These are phyloP conservation scores for Oropetium thomaeum DNA, from an alignment of 176 grass and related monocot species.

Conservation along the genomic window DNA sequence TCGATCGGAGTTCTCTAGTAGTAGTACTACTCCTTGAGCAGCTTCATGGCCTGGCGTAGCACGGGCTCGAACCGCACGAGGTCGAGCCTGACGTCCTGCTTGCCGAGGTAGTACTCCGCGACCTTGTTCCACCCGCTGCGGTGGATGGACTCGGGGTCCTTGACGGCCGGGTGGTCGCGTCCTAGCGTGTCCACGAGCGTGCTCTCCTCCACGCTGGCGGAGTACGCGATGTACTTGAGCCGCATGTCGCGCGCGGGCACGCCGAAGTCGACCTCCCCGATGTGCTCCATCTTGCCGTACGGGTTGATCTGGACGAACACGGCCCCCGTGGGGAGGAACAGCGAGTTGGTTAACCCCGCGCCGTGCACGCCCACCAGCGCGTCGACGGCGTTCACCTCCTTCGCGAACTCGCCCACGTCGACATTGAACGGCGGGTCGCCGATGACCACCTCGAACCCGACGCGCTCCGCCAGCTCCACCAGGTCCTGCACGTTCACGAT, in stretches of 20 bases:
- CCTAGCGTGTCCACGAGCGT: constrained; percentile 69
- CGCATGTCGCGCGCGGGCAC: constrained; percentile 66
- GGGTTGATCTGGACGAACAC: constrained; percentile 82
- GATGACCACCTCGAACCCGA: constrained; percentile 86
- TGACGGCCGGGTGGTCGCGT: constrained; percentile 57
- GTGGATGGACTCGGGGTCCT: constrained; percentile 61
- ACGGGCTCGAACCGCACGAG: constrained; percentile 59
- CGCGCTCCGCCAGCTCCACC: constrained; percentile 39
- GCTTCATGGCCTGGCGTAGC: constrained; percentile 54
- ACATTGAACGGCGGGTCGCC: constrained; percentile 71
- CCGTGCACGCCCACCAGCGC: constrained; percentile 85
- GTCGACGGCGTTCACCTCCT: constrained; percentile 71
- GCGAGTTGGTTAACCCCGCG: constrained; percentile 81
- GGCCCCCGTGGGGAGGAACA: constrained; percentile 65
- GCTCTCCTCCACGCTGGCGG: constrained; percentile 71
- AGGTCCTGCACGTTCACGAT: constrained; percentile 61
- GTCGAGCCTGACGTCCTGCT: constrained; percentile 70
- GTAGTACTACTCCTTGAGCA: constrained; percentile 39
- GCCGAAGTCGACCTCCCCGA: constrained; percentile 68
- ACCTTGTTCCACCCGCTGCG: constrained; percentile 61
- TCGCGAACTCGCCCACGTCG: constrained; percentile 69
- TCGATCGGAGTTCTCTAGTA: not conserved
- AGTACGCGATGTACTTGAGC: constrained; percentile 73
- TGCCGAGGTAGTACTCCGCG: constrained; percentile 71
- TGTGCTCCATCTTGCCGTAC: constrained; percentile 77